Percentiles rank a stretch among this genome's conserved stretches.
These are phyloP conservation scores for Kodamaea arcana DNA, from an alignment of 1,139 yeast species.

Conservation along the genomic window DNA sequence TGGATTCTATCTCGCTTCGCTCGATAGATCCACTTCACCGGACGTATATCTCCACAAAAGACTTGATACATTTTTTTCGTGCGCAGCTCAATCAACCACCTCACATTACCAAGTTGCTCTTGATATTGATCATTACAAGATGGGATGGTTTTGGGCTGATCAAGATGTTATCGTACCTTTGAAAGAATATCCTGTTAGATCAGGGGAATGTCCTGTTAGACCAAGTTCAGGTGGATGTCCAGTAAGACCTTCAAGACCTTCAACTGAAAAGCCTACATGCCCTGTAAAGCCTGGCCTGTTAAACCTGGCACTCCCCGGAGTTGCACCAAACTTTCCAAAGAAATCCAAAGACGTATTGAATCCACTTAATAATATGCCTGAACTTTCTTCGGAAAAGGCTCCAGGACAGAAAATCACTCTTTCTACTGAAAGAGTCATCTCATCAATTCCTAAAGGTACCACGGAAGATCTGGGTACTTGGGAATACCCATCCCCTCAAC, in stretches of 20 bases:
- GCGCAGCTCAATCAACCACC: too few relatives aligned
- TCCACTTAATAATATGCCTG: constrained; percentile 90
- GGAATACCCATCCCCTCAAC: constrained; percentile 99
- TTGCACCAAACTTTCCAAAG: too few relatives aligned
- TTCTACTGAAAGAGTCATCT: constrained; percentile 79
- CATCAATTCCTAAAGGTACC: constrained; percentile 84
- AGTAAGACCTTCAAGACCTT: too few relatives aligned
- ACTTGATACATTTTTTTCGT: too few relatives aligned
- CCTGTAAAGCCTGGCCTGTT: too few relatives aligned
- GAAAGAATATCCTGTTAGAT: constrained; percentile 3
- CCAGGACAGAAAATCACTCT: constrained; percentile 78
- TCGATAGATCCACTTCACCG: too few relatives aligned
- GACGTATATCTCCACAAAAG: too few relatives aligned
- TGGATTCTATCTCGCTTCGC: too few relatives aligned
- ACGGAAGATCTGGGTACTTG: constrained; percentile 66
- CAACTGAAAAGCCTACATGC: too few relatives aligned
- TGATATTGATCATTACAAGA: too few relatives aligned
- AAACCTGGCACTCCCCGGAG: too few relatives aligned
- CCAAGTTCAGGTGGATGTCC: constrained; percentile 40
- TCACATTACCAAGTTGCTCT: too few relatives aligned
- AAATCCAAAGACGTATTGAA: constrained; percentile 37
- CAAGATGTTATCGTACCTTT: constrained; percentile 6
- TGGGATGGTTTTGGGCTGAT: constrained; percentile 89
- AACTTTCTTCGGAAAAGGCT: constrained; percentile 59
- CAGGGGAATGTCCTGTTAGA: constrained; percentile 10